Evolutionary conservation across 306 rosid species (phyloP).

Genomic region (Spatholobus suberectus): DNA sequence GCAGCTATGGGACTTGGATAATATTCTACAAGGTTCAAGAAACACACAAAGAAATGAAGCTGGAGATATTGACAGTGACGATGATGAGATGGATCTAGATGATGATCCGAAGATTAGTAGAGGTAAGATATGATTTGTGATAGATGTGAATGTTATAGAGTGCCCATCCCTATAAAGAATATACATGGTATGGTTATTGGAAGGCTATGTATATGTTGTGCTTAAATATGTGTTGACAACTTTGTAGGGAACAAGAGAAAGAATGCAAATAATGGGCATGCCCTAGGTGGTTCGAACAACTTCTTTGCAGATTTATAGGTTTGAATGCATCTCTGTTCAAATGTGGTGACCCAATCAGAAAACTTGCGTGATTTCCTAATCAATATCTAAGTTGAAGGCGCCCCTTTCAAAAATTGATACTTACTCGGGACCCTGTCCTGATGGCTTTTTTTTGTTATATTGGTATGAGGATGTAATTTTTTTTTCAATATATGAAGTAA

Average conservation of each 20-base stretch:
- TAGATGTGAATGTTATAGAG: constrained; percentile 9
- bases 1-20: constrained; percentile 88
- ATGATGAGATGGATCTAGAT: constrained; percentile 72
- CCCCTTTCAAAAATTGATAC: background rate
- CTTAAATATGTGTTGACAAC: constrained; percentile 28
- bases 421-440: background rate
- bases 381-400: constrained; percentile 6
- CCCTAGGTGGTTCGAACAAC: no score
- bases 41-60: constrained; percentile 44
- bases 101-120: constrained; percentile 36
- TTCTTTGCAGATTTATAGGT: no score
- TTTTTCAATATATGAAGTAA: background rate
- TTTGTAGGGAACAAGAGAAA: constrained; percentile 61
- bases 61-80: constrained; percentile 44
- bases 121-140: constrained; percentile 47
- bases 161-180: background rate
- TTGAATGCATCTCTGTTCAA: constrained; percentile 13
- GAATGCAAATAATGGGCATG: constrained; percentile 51
- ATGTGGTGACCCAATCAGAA: background rate
- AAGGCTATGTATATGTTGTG: background rate
- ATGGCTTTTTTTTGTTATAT: background rate
- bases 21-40: constrained; percentile 56
- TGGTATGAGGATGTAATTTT: background rate
- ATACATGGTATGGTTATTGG: constrained; percentile 10
- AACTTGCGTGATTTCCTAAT: constrained; percentile 2